Evolutionary conservation across 805 yeast species (phyloP).

Genomic region (Blastobotrys parvus): DNA sequence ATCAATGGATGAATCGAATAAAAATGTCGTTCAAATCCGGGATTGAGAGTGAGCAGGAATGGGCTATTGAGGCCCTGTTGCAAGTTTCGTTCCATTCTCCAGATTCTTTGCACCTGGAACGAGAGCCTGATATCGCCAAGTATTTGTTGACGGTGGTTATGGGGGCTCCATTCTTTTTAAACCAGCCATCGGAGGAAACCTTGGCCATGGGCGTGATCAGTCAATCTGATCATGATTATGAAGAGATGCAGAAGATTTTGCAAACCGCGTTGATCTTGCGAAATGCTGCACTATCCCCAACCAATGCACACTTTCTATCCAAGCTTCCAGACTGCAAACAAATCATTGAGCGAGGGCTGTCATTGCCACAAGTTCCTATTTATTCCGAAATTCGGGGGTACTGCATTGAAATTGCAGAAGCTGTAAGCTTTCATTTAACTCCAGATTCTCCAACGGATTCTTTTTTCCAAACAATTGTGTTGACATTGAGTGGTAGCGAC

Average conservation of each 20-base stretch:
- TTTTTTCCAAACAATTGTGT: constrained; percentile 48
- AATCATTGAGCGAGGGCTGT: constrained; percentile 33
- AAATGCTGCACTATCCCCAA: constrained; percentile 76
- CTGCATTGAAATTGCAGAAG: constrained; percentile 72
- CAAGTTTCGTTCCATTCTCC: constrained; percentile 41
- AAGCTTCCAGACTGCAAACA: constrained; percentile 34
- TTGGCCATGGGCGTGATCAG: constrained; percentile 1
- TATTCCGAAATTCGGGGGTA: constrained; percentile 55
- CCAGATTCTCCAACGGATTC: constrained; percentile 67
- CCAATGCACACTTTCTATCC: constrained; percentile 71
- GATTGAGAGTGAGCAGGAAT: constrained; percentile 56
- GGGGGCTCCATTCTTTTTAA: constrained; percentile 9
- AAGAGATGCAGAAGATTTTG: constrained; percentile 26
- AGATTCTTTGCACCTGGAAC: constrained; percentile 40
- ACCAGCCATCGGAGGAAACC: constrained; percentile 6
- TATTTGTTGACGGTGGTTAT: constrained; percentile 37
- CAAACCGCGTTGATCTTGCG: constrained; percentile 63
- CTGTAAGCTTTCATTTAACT: constrained; percentile 71
- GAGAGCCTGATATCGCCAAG: constrained; percentile 30
- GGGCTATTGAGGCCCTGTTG: constrained; percentile 55
- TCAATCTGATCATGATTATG: constrained; percentile 11
- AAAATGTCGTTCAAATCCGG: constrained; percentile 62
- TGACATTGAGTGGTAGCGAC: constrained; percentile 40
- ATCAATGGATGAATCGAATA: constrained; percentile 55
- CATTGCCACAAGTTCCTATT: constrained; percentile 27